A percentile compares a stretch with the other conserved stretches of the same genome.
These are phyloP conservation scores for Sarcodon aspratus DNA, from an alignment of 768 basidiomycete species.

Conservation along the genomic window DNA sequence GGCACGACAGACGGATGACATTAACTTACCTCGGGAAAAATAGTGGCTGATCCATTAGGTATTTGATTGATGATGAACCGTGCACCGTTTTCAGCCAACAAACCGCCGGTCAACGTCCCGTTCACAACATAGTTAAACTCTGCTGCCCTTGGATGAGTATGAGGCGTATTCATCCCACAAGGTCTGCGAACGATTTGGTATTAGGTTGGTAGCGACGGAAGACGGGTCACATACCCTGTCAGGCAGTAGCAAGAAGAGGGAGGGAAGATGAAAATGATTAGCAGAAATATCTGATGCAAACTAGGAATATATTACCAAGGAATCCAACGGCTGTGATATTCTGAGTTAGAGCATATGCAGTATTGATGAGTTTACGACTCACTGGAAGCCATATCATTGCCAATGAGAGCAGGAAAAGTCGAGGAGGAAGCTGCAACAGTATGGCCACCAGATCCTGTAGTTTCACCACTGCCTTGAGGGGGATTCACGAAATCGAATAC, in stretches of 20 bases:
- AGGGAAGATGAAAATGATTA: background rate
- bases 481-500: slow-evolving; percentile 16
- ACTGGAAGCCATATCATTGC: slow-evolving; percentile 8
- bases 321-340: too few species aligned
- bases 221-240: background rate
- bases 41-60: slow-evolving; percentile 9
- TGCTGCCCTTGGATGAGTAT: slow-evolving; percentile 22
- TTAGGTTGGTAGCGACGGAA: background rate
- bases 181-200: slow-evolving; percentile 1
- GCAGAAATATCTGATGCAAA: slow-evolving; percentile 8
- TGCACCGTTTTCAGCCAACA: slow-evolving; percentile 18
- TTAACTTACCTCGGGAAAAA: slow-evolving; percentile 12
- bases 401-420: slow-evolving; percentile 17
- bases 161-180: slow-evolving; percentile 24
- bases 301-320: slow-evolving; percentile 13
- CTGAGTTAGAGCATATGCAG: too few species aligned
- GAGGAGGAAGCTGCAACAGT: slow-evolving; percentile 11
- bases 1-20: too few species aligned
- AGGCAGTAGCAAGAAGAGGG: background rate
- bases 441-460: slow-evolving; percentile 14
- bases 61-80: slow-evolving; percentile 16
- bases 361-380: background rate
- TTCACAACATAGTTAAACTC: slow-evolving; percentile 20
- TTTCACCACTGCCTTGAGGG: slow-evolving; percentile 3
- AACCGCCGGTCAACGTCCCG: slow-evolving; percentile 15